Evolutionary conservation across 805 yeast species (phyloP).

Genomic region (Metschnikowia arizonensis): DNA sequence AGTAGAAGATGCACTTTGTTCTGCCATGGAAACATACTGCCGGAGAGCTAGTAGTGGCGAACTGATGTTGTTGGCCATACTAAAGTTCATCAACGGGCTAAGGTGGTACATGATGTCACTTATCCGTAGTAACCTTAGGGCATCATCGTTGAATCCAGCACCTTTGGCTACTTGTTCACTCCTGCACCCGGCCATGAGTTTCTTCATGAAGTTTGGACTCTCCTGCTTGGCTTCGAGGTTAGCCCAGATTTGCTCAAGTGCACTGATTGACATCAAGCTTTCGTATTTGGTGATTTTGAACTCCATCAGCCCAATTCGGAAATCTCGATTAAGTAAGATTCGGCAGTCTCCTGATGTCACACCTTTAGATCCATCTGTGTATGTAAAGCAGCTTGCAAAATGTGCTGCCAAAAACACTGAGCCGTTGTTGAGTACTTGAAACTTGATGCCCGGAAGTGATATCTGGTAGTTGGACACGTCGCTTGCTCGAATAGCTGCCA

Average conservation of each 20-base stretch:
- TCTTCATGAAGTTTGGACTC: conserved; percentile 4
- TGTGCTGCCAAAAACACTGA: conserved; percentile 32
- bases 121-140: conserved; percentile 68
- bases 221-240: conserved; percentile 12
- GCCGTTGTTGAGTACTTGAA: conserved; percentile 40
- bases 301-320: conserved; percentile 72
- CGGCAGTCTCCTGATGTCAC: conserved; percentile 58
- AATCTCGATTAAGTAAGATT: conserved; percentile 56
- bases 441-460: conserved; percentile 34
- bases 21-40: conserved; percentile 27
- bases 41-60: conserved; percentile 58
- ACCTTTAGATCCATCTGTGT: conserved; percentile 67
- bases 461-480: conserved; percentile 26
- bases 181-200: conserved; percentile 9
- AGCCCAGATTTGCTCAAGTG: conserved; percentile 28
- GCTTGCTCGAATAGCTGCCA: conserved; percentile 48
- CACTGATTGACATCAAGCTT: conserved; percentile 22
- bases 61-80: conserved; percentile 43
- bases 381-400: conserved; percentile 34
- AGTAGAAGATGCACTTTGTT: conserved; percentile 8
- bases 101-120: conserved; percentile 75
- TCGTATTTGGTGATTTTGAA: conserved; percentile 37
- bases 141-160: conserved; percentile 60
- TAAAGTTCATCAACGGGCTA: conserved; percentile 58
- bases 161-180: conserved; percentile 48